Evolutionary conservation across 2,329 filamentous ascomycete genomes (phyloP), one percentile per base, ranked within the genome.

Genomic region (Lachnellula arida): DNA sequence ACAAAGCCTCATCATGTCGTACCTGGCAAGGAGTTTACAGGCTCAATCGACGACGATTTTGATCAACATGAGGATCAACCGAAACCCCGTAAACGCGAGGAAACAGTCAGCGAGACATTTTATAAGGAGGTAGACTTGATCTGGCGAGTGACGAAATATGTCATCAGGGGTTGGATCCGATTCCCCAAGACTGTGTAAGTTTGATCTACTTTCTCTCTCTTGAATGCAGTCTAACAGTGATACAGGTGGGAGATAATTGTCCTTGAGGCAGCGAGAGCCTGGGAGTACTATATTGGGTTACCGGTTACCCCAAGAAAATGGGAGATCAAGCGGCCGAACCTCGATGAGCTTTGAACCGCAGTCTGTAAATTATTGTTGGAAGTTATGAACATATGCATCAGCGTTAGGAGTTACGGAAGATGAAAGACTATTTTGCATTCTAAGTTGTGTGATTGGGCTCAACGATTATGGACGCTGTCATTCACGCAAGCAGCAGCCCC

Each of bases 141-240:
- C 12, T 81, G 77, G 66, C 76, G 78, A 56, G 85, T 85, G 0
- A 76, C 82, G 48, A 79, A 81, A 63, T 83, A 85, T 64, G 84
- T 97, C 2, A 23, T 94, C 8, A 78, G 71, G 61, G 81, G 82
- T 57, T 99, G 91, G 89, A 53, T 85, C 5, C 74, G 78, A 22
- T 76, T 91, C 48, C 92, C 92, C 0, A 76, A 73, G 46, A 80
- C 80, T 59, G 55, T 88, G 88, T 94, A 80, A 84, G 89, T 84
- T 57, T 39, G 7, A 22, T 42, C 15, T 25, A 8, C 14, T n/a
- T 47, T n/a, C 37, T 53, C 17, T 32, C 6, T 12, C 19, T 49
- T 58, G 40, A 39, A n/a, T 42, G 17, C 19, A 34, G 32, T 14
- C 59, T 63, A 66, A 67, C 28, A 34, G n/a, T 49, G 25, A 5